phyloP scores from a whole-genome alignment of 345 rosid species.

The Corchorus olitorius region DNA sequence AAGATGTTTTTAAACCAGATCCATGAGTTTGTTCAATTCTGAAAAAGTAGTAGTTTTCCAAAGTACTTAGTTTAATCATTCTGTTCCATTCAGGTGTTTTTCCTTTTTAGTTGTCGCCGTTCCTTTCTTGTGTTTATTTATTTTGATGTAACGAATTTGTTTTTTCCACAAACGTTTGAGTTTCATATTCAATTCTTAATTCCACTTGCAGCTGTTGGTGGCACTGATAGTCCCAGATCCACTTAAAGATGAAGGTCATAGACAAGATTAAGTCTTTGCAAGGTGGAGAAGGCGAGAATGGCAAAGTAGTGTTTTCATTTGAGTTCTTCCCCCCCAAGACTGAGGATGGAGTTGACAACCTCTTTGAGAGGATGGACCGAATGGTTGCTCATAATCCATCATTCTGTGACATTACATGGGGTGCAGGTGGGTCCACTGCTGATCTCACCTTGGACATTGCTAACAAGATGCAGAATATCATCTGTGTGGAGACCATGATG shows the following conservation, averaged over 20 bases:
- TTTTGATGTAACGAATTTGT: too few relatives aligned
- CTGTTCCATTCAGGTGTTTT: too few relatives aligned
- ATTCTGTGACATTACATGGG: constrained; percentile 99
- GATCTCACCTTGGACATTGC: constrained; percentile 95
- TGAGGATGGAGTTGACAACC: constrained; percentile 95
- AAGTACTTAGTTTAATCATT: too few relatives aligned
- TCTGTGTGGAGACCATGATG: constrained; percentile 99
- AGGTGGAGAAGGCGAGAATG: constrained; percentile 19
- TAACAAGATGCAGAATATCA: constrained; percentile 91
- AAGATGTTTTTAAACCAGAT: too few relatives aligned
- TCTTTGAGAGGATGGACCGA: constrained; percentile 94
- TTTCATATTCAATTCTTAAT: neutral
- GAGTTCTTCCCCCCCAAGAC: constrained; percentile 99
- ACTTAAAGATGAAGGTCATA: constrained; percentile 77
- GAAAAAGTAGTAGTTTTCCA: too few relatives aligned
- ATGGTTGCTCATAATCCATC: constrained; percentile 86
- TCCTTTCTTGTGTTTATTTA: neutral
- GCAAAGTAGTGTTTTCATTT: constrained; percentile 79
- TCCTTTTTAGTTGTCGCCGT: neutral
- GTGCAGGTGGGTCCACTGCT: constrained; percentile 98
- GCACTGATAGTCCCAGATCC: constrained; percentile 1
- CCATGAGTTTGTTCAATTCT: too few relatives aligned
- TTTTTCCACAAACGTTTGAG: neutral
- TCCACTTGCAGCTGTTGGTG: neutral
- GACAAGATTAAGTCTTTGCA: constrained; percentile 61